phyloP scores from a whole-genome alignment of 768 basidiomycete genomes.

The Russula foetens region DNA sequence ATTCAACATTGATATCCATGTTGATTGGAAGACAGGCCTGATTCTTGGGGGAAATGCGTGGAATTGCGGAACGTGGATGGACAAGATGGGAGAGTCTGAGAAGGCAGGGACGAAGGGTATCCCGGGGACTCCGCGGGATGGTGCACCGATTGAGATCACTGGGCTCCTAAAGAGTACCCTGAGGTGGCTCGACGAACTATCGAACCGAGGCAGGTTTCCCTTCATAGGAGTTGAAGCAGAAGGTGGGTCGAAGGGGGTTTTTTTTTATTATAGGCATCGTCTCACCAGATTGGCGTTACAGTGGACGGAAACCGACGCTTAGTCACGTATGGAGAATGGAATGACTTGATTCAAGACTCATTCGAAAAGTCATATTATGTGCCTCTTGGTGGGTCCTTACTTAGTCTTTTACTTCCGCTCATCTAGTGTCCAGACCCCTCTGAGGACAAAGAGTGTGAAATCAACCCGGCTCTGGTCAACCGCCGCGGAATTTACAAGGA shows the following conservation, averaged over 20 bases:
- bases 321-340: conserved; percentile 90
- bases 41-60: conserved; percentile 76
- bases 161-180: conserved; percentile 90
- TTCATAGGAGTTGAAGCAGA: conserved; percentile 81
- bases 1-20: conserved; percentile 86
- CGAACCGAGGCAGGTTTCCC: conserved; percentile 62
- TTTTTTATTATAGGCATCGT: not conserved
- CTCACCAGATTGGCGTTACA: conserved; percentile 26
- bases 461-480: conserved; percentile 66
- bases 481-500: conserved; percentile 98
- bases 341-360: conserved; percentile 67
- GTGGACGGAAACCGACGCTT: conserved; percentile 60
- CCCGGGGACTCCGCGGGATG: conserved; percentile 95
- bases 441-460: conserved; percentile 61
- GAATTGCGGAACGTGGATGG: conserved; percentile 97
- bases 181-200: conserved; percentile 75
- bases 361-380: conserved; percentile 93
- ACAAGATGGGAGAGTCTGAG: conserved; percentile 93
- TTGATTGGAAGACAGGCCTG: conserved; percentile 95
- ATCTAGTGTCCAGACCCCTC: conserved; percentile 43
- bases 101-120: conserved; percentile 91
- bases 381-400: conserved; percentile 50
- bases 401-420: not conserved
- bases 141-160: conserved; percentile 92
- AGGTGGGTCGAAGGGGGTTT: conserved; percentile 39